Conservation (phyloP, 2,329 filamentous ascomycete genomes). For the Sporothrix curviconia region DNA sequence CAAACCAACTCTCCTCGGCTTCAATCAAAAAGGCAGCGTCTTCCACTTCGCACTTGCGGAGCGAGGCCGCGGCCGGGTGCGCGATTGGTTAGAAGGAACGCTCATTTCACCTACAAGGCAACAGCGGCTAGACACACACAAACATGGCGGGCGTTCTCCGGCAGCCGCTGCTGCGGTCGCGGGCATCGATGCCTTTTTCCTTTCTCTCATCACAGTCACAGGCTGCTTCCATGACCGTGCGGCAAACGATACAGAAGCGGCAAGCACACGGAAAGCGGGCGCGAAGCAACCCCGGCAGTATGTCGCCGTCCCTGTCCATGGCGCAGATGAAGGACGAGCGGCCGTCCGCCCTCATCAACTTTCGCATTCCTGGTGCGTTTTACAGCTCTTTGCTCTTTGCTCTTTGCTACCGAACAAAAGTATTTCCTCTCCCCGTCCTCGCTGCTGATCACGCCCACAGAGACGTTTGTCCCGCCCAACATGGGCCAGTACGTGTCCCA, state of each 20-base stretch:
- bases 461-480: slow-evolving; percentile 42
- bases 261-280: not conserved
- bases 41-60: too few species aligned
- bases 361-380: slow-evolving; percentile 18
- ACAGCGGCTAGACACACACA: not conserved
- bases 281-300: not conserved
- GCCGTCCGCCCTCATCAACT: slow-evolving; percentile 11
- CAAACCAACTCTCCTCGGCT: not conserved
- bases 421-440: not conserved
- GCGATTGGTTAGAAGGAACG: too few species aligned
- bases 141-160: slow-evolving; percentile 12
- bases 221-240: not conserved
- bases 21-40: too few species aligned
- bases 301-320: slow-evolving; percentile 15
- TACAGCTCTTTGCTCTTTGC: not conserved
- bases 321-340: not conserved
- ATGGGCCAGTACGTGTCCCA: slow-evolving; percentile 29
- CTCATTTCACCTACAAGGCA: too few species aligned
- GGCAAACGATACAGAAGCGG: not conserved
- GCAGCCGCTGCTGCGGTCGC: slow-evolving; percentile 6
- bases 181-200: not conserved
- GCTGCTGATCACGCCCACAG: slow-evolving; percentile 24
- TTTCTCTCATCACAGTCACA: not conserved
- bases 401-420: not conserved
- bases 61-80: too few species aligned